A percentile compares a stretch with the other conserved stretches of the same genome.
Evolutionary conservation across 768 basidiomycete species (phyloP).

Genomic region (Mycena galericulata): DNA sequence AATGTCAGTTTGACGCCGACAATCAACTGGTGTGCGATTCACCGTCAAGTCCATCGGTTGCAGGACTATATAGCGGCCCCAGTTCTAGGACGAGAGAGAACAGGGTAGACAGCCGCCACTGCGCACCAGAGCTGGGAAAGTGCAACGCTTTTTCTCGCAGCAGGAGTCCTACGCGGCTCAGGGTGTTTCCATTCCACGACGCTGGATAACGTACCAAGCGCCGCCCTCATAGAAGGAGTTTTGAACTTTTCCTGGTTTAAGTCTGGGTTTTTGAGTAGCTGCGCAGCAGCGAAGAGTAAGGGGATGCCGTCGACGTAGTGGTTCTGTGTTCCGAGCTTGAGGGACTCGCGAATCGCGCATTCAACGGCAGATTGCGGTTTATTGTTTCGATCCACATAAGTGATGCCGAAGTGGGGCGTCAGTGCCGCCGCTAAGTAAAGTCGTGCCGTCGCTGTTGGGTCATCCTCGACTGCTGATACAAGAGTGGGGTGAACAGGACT

Average conservation of each 20-base stretch:
- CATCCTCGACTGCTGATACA: slow-evolving; percentile 51
- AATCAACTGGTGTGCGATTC: not conserved
- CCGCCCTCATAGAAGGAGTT: slow-evolving; percentile 61
- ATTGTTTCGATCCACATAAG: slow-evolving; percentile 73
- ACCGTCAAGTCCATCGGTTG: slow-evolving; percentile 59
- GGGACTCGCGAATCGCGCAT: slow-evolving; percentile 81
- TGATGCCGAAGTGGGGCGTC: slow-evolving; percentile 74
- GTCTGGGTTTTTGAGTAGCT: slow-evolving; percentile 53
- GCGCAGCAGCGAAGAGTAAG: slow-evolving; percentile 67
- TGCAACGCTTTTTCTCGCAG: slow-evolving; percentile 78
- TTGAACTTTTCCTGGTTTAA: slow-evolving; percentile 49
- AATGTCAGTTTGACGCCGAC: not conserved
- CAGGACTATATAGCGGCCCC: slow-evolving; percentile 60
- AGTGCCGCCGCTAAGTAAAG: slow-evolving; percentile 85
- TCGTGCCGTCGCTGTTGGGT: slow-evolving; percentile 60
- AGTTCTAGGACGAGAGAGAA: slow-evolving; percentile 85
- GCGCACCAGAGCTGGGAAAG: slow-evolving; percentile 66
- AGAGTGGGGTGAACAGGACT: slow-evolving; percentile 62
- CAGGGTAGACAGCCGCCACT: slow-evolving; percentile 79
- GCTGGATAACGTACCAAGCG: slow-evolving; percentile 61
- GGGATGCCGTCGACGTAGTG: slow-evolving; percentile 85
- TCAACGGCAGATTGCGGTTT: slow-evolving; percentile 70
- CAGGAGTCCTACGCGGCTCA: slow-evolving; percentile 63
- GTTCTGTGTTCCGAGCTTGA: slow-evolving; percentile 85
- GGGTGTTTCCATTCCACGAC: not conserved